phyloP scores from a whole-genome alignment of 1,284 basidiomycete species.

The Trichosporon sp. region DNA sequence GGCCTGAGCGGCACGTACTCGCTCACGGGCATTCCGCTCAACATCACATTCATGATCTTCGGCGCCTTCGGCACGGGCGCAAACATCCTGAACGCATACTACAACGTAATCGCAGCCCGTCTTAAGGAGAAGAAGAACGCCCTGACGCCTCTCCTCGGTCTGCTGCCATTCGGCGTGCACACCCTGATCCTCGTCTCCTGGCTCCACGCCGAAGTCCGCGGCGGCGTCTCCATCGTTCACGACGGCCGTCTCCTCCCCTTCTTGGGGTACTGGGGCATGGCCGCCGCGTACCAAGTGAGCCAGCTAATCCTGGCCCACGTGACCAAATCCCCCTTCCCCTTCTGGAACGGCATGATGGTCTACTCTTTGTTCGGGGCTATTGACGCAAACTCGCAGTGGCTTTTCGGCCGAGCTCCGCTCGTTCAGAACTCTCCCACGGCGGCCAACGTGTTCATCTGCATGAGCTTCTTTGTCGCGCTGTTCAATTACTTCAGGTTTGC shows the following conservation, averaged over 20 bases:
- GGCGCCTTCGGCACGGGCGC: constrained; percentile 66
- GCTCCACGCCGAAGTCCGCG: constrained; percentile 60
- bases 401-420: constrained; percentile 54
- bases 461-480: constrained; percentile 57
- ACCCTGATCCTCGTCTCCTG: constrained; percentile 68
- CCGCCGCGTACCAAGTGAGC: constrained; percentile 62
- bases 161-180: constrained; percentile 73
- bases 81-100: constrained; percentile 77
- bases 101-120: constrained; percentile 63
- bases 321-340: constrained; percentile 75
- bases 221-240: constrained; percentile 51
- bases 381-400: constrained; percentile 68
- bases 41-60: constrained; percentile 83
- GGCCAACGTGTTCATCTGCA: constrained; percentile 59
- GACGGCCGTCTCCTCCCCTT: constrained; percentile 73
- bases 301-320: constrained; percentile 91
- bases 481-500: constrained; percentile 73
- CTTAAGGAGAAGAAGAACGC: constrained; percentile 50
- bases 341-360: constrained; percentile 80
- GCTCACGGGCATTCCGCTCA: constrained; percentile 61
- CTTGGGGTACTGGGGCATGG: constrained; percentile 83
- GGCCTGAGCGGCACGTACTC: constrained; percentile 27
- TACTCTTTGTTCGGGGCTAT: constrained; percentile 71
- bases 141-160: constrained; percentile 61
- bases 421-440: constrained; percentile 50